Evolutionary conservation across 257 asterid species (phyloP).

Genomic region (Ophiorrhiza pumila): DNA sequence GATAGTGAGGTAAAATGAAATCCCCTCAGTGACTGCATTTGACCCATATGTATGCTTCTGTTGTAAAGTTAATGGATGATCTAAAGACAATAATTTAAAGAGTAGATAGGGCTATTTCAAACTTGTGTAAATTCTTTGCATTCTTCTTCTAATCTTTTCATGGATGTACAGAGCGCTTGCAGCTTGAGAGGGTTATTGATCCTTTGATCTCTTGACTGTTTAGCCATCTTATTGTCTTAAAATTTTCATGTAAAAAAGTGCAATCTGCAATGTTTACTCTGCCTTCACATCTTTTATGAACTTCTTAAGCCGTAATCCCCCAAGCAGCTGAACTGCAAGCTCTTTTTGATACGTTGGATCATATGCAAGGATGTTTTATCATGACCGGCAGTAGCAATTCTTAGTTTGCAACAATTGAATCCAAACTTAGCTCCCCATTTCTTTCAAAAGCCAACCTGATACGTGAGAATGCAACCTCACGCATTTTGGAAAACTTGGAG

Average conservation of each 20-base stretch:
- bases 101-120: conserved; percentile 8
- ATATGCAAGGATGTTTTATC: background rate
- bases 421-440: too few species aligned
- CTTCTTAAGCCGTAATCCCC: background rate
- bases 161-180: background rate
- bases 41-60: conserved; percentile 14
- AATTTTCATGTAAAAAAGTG: background rate
- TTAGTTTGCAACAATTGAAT: background rate
- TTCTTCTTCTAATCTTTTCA: background rate
- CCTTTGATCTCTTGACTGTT: background rate
- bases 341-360: background rate
- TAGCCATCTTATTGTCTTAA: background rate
- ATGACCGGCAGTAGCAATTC: too few species aligned
- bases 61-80: conserved; percentile 19
- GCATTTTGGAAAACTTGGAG: background rate
- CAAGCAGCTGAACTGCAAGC: background rate
- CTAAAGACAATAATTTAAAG: conserved; percentile 2
- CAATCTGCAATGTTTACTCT: background rate
- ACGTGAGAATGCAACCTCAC: too few species aligned
- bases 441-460: too few species aligned
- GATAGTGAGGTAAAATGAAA: conserved; percentile 8
- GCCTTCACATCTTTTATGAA: background rate
- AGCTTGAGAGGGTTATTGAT: background rate
- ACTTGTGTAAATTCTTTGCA: conserved; percentile 3
- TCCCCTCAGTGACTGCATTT: conserved; percentile 1